Conservation (phyloP, 2,329 filamentous ascomycete species). For the Colletotrichum karsti region DNA sequence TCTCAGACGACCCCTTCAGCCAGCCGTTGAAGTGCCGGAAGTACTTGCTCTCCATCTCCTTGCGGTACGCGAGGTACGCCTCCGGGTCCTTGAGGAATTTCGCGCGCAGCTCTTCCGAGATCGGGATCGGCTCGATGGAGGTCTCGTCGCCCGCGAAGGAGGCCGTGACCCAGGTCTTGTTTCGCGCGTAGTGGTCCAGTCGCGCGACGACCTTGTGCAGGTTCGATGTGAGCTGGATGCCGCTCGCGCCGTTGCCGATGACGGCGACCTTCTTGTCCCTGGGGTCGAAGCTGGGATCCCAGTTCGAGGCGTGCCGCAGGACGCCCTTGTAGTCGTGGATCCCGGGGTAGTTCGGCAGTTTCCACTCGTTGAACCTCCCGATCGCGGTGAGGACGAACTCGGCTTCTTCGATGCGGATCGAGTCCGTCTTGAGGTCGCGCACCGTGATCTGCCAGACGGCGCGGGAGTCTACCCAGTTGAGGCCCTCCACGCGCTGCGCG, state of each 20-base stretch:
- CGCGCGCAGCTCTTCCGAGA: conserved; percentile 60
- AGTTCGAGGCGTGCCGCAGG: conserved; percentile 69
- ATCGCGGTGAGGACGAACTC: conserved; percentile 72
- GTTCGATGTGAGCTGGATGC: conserved; percentile 64
- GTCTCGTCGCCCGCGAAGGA: conserved; percentile 66
- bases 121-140: conserved; percentile 63
- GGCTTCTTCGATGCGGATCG: conserved; percentile 53
- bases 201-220: conserved; percentile 56
- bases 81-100: conserved; percentile 67
- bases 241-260: conserved; percentile 71
- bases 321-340: conserved; percentile 62
- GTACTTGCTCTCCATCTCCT: conserved; percentile 66
- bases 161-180: conserved; percentile 73
- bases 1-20: conserved; percentile 61
- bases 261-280: conserved; percentile 61
- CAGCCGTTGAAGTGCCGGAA: conserved; percentile 66
- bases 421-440: conserved; percentile 45
- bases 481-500: conserved; percentile 61
- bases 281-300: conserved; percentile 61
- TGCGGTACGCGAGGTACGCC: conserved; percentile 67
- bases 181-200: conserved; percentile 72
- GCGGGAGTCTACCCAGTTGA: conserved; percentile 61
- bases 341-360: conserved; percentile 68
- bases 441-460: conserved; percentile 65
- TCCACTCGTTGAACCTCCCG: conserved; percentile 73